Evolutionary conservation across 495 filamentous ascomycete species (phyloP).

Genomic region (Penicillium fimorum): DNA sequence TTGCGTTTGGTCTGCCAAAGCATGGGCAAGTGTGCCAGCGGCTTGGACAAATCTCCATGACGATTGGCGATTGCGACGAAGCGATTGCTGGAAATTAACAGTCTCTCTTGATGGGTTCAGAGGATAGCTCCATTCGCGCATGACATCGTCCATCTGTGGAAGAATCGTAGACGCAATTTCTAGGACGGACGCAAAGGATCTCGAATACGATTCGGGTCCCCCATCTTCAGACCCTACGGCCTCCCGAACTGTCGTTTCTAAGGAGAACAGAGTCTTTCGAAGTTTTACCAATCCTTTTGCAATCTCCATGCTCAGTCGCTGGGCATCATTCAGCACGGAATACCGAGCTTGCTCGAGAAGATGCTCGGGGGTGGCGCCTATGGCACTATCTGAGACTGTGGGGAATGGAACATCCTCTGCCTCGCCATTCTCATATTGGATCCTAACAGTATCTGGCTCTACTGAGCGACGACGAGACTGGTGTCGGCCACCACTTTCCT

Average conservation of each 20-base stretch:
- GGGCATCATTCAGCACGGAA: constrained; percentile 48
- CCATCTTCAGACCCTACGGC: constrained; percentile 19
- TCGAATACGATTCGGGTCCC: constrained; percentile 34
- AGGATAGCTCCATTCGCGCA: constrained; percentile 58
- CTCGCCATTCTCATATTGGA: constrained; percentile 64
- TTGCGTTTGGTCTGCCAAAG: constrained; percentile 47
- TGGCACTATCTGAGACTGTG: constrained; percentile 29
- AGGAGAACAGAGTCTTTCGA: constrained; percentile 56
- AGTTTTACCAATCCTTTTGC: constrained; percentile 57
- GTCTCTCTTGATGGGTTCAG: constrained; percentile 53
- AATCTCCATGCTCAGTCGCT: constrained; percentile 53
- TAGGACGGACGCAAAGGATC: constrained; percentile 49
- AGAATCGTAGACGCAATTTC: constrained; percentile 49
- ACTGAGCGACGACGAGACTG: constrained; percentile 42
- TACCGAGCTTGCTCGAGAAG: constrained; percentile 43
- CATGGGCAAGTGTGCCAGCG: constrained; percentile 57
- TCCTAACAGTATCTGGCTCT: constrained; percentile 43
- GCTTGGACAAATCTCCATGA: constrained; percentile 68
- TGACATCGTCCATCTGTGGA: constrained; percentile 55
- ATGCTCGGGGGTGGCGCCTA: constrained; percentile 22
- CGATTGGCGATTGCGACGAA: constrained; percentile 57
- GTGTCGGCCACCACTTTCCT: constrained; percentile 41
- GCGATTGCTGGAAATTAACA: constrained; percentile 53
- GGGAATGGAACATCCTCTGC: constrained; percentile 53
- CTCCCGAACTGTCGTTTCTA: constrained; percentile 37